phyloP scores from a whole-genome alignment of 2,329 filamentous ascomycete species.

The Diaporthe ilicicola region DNA sequence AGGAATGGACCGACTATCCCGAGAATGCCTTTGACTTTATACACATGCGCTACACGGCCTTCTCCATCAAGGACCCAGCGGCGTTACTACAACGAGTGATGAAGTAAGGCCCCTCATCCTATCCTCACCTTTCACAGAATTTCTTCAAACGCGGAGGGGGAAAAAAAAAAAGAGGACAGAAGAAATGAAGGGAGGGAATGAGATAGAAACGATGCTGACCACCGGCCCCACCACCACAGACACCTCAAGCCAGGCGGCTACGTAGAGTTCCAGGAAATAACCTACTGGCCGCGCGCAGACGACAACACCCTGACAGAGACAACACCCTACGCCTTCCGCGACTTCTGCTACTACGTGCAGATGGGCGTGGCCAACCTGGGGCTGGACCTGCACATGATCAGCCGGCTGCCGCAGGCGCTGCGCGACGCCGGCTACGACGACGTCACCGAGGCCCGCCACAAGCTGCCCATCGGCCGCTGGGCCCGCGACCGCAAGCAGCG shows the following conservation, averaged over 20 bases:
- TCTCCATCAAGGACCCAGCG: conserved; percentile 52
- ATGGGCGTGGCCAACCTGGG: conserved; percentile 52
- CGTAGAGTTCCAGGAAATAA: conserved; percentile 59
- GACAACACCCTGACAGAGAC: conserved; percentile 50
- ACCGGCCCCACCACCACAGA: conserved; percentile 40
- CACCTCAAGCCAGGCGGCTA: conserved; percentile 62
- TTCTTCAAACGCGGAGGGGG: background rate
- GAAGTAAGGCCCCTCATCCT: conserved; percentile 45
- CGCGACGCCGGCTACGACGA: conserved; percentile 51
- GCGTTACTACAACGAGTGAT: conserved; percentile 53
- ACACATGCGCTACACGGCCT: conserved; percentile 56
- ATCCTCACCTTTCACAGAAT: too few relatives aligned
- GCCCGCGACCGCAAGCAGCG: conserved; percentile 51
- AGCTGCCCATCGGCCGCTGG: conserved; percentile 60
- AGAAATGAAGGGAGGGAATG: background rate
- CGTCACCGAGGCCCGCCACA: conserved; percentile 45
- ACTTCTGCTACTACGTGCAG: conserved; percentile 53
- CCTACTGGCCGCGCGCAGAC: conserved; percentile 52
- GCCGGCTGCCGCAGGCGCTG: conserved; percentile 46
- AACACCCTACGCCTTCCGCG: conserved; percentile 55
- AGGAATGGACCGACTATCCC: conserved; percentile 55
- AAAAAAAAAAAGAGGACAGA: background rate
- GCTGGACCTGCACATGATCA: conserved; percentile 52
- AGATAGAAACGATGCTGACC: background rate
- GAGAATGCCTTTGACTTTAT: conserved; percentile 58